Base-by-base conservation (phyloP, 2,329 filamentous ascomycete genomes). In the Delphinella strobiligena region DNA sequence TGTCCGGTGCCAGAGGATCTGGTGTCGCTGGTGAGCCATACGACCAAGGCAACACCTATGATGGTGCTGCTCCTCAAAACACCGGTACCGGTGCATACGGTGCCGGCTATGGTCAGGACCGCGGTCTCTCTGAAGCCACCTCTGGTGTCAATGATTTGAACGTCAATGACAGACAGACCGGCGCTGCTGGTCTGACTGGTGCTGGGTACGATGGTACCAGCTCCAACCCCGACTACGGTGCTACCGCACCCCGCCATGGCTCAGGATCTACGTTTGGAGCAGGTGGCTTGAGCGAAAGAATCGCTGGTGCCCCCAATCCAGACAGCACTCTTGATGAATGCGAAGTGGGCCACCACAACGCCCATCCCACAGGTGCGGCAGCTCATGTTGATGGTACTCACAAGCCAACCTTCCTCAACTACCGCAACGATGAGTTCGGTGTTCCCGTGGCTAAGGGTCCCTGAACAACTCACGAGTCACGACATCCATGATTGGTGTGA, bases 381-480 rank as follows among this genome's bases (percentile, higher is more conserved):
- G 39, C 39, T 2, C 39, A 41, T 17, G 19, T 2, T n/a, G 32
- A 34, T 3, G 38, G 5, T 2, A 24, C 27, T 9, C 34, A 34
- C 12, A 27, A 41, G 16, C 29, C 24, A n/a, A 41, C 39, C 34
- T 41, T 34, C 34, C 22, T 41, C 12, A 34, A 41, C 31, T 41
- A 41, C 39, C 39, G 34, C 19, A 41, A 41, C 22, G 39, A 41
- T 22, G 15, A 5, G 8, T 32, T n/a, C 15, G 30, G 10, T 14
- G 30, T n/a, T 12, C 30, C 11, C 8, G 10, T 12, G 5, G 11
- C 30, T 5, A 32, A 16, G 30, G 7, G 5, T 5, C 5, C 8
- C 30, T 12, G 15, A 32, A 32, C n/a, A 5, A 14, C 30, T 8
- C 12, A 8, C 12, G 24, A 8, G 12, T 29, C 24, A 29, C 12